These are phyloP conservation scores for Thelephora terrestris DNA, from an alignment of 1,284 basidiomycete species.

Conservation along the genomic window DNA sequence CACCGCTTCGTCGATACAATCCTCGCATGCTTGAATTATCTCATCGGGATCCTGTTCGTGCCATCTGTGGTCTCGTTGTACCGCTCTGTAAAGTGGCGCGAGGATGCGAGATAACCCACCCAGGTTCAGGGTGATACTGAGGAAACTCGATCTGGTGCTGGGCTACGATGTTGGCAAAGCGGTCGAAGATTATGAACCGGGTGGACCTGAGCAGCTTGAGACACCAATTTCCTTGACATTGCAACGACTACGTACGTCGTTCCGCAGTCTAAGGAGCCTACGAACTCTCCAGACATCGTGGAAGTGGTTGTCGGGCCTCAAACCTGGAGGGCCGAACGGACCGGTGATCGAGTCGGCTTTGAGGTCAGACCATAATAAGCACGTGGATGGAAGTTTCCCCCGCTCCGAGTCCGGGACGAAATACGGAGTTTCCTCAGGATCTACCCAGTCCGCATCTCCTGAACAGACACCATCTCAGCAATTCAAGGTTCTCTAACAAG, in stretches of 20 bases:
- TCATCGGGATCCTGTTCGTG: slow-evolving; percentile 91
- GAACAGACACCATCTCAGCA: neutral
- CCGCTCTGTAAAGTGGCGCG: neutral
- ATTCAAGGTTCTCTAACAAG: neutral
- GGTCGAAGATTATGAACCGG: slow-evolving; percentile 91
- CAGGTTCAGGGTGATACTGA: slow-evolving; percentile 84
- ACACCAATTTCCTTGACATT: neutral
- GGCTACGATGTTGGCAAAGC: slow-evolving; percentile 79
- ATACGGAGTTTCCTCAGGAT: no score
- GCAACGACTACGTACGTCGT: slow-evolving; percentile 61
- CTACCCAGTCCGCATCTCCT: neutral
- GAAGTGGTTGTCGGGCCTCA: neutral
- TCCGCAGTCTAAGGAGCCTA: slow-evolving; percentile 86
- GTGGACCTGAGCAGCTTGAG: slow-evolving; percentile 54
- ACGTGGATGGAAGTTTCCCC: no score
- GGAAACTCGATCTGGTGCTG: slow-evolving; percentile 86
- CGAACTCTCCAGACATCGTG: slow-evolving; percentile 42
- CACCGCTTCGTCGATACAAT: slow-evolving; percentile 70
- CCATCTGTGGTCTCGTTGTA: slow-evolving; percentile 50
- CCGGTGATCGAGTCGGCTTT: no score
- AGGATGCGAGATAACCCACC: slow-evolving; percentile 36
- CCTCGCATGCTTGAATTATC: slow-evolving; percentile 70
- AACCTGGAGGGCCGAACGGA: neutral
- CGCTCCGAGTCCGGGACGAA: no score
- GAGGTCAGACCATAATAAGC: no score